Percentiles rank a stretch among this genome's conserved stretches.
phyloP scores from a whole-genome alignment of 2,329 filamentous ascomycete species.

The Curvularia lunata region DNA sequence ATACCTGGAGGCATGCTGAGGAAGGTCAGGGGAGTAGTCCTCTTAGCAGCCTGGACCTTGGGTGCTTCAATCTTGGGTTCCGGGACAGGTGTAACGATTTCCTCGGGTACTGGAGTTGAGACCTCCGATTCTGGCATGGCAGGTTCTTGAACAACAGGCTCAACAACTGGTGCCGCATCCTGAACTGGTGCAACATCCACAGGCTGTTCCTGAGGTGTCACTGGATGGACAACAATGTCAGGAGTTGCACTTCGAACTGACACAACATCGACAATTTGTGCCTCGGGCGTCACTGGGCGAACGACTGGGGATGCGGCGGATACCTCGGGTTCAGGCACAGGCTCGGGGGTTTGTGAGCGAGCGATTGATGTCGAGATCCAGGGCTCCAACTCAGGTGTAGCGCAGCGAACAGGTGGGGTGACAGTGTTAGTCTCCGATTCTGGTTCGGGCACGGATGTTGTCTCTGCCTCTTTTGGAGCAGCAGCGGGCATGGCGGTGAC shows the following conservation, averaged over 20 bases:
- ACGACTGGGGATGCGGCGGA: background rate
- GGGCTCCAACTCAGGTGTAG: conserved; percentile 14
- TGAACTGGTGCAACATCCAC: background rate
- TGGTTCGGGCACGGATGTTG: background rate
- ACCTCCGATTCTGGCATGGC: background rate
- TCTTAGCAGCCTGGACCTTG: background rate
- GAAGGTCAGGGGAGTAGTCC: conserved; percentile 10
- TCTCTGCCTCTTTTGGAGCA: conserved; percentile 2
- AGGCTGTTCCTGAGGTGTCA: background rate
- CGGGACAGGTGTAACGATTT: background rate
- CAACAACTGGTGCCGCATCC: background rate
- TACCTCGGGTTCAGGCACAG: conserved; percentile 1
- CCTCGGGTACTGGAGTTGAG: background rate
- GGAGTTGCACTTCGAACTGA: background rate
- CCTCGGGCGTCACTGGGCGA: background rate
- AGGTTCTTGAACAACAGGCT: background rate
- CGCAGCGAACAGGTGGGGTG: conserved; percentile 13
- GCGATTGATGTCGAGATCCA: conserved; percentile 10
- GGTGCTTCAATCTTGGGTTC: conserved; percentile 5
- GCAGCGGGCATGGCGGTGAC: conserved; percentile 12
- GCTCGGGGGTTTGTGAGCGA: background rate
- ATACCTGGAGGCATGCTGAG: conserved; percentile 18
- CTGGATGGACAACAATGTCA: background rate
- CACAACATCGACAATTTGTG: background rate
- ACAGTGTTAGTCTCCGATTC: background rate